Base-by-base conservation (phyloP, 768 basidiomycete species). In the Russula earlei region DNA sequence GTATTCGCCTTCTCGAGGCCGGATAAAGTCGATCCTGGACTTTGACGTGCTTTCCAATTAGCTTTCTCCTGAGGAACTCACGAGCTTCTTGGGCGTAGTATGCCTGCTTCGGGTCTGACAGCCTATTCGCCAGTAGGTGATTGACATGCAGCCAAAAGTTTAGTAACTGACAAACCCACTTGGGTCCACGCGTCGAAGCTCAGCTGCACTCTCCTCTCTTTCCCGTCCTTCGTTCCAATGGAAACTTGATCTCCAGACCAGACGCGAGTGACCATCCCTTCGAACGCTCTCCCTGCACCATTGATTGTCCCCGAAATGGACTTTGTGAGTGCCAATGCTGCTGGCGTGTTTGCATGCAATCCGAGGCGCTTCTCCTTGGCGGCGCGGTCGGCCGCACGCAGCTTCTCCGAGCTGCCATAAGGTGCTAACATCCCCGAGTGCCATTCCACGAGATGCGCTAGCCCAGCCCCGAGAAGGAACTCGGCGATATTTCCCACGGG, bases 401-500 rank as follows among this genome's bases (percentile, higher is more conserved):
- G 77, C 40, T 82, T 83, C 64, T 94, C 91, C 81, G 97, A 90
- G 5, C 82, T 87, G 38, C 92, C 92, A 49, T 77, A 75, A 51
- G 76, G 79, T 1, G 91, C 83, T 20, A 99, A 81, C 79, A 98
- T 87, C 20, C 94, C 94, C 15, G 95, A 93, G 68, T 99, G 95
- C 94, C 94, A 97, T 67, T 95, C 94, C 56, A 98, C 85, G 48
- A 97, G 79, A 55, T 91, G 85, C 17, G 94, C 95, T 2, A 97
- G 75, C 27, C 95, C 94, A 43, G 82, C 80, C 4, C 78, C 80
- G 27, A 91, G 83, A 37, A 99, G 76, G 69, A 87, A 83, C 63
- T 95, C 91, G 12, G 92, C 93, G 24, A 99, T 85, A 70, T 96
- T 96, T 31, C 95, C 95, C 17, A 85, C 89, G 9, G 95, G 93